phyloP scores from a whole-genome alignment of 495 filamentous ascomycete species.

The Trichoderma asperelloides region DNA sequence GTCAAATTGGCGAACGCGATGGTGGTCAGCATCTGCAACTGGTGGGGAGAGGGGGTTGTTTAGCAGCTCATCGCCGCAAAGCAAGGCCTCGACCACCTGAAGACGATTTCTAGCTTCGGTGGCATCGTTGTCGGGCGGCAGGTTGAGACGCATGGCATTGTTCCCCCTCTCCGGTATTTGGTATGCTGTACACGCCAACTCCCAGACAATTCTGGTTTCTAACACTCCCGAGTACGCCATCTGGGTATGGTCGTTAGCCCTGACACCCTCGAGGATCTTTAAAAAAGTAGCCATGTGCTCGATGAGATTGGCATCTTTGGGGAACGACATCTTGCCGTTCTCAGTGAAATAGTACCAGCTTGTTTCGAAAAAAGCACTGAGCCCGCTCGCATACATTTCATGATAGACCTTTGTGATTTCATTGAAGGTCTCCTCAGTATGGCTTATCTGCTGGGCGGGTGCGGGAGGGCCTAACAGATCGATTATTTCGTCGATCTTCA shows the following conservation, averaged over 20 bases:
- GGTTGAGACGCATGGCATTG: slow-evolving; percentile 18
- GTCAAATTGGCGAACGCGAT: slow-evolving; percentile 54
- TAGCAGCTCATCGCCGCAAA: slow-evolving; percentile 57
- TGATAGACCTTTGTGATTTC: slow-evolving; percentile 68
- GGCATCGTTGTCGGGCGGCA: slow-evolving; percentile 42
- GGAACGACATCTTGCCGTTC: slow-evolving; percentile 27
- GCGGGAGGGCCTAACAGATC: slow-evolving; percentile 54
- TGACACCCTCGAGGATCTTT: slow-evolving; percentile 29
- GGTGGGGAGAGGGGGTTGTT: slow-evolving; percentile 47
- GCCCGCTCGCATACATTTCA: slow-evolving; percentile 65
- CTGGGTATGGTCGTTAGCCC: slow-evolving; percentile 47
- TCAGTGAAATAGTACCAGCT: slow-evolving; percentile 61
- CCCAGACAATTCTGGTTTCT: slow-evolving; percentile 66
- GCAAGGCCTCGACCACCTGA: slow-evolving; percentile 62
- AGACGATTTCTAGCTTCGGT: slow-evolving; percentile 56
- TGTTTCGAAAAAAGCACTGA: slow-evolving; percentile 78
- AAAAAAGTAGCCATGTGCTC: slow-evolving; percentile 56
- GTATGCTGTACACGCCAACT: slow-evolving; percentile 40
- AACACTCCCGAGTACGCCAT: slow-evolving; percentile 53
- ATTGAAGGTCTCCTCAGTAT: slow-evolving; percentile 46
- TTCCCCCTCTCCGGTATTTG: slow-evolving; percentile 14
- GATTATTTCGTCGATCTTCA: slow-evolving; percentile 70
- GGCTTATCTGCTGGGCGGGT: slow-evolving; percentile 28
- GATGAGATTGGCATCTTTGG: slow-evolving; percentile 49
- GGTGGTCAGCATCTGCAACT: slow-evolving; percentile 27